phyloP scores from a whole-genome alignment of 169 alveolate genomes.

The Cryptosporidium canis region DNA sequence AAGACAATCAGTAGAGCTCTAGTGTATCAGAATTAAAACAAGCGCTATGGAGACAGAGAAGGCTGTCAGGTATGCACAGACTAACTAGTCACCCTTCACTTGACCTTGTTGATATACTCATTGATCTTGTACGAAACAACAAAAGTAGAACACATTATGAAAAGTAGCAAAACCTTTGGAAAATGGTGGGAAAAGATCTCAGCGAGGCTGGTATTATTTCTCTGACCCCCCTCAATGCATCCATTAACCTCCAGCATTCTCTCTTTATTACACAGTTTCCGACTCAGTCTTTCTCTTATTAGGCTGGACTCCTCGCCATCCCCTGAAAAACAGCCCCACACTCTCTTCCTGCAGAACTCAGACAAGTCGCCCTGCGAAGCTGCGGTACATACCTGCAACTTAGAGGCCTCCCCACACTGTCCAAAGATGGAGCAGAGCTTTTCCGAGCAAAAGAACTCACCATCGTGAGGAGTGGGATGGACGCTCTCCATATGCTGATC shows the following conservation, averaged over 20 bases:
- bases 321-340: slow-evolving; percentile 5
- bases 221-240: not conserved
- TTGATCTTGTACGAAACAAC: slow-evolving; percentile 5
- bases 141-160: not conserved
- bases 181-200: not conserved
- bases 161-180: not conserved
- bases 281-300: not conserved
- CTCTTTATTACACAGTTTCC: slow-evolving; percentile 2
- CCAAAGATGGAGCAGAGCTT: slow-evolving; percentile 18
- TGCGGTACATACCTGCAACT: not conserved
- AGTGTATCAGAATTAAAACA: no score
- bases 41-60: not conserved
- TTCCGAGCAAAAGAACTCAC: slow-evolving; percentile 16
- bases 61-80: not conserved
- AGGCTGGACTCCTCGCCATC: slow-evolving; percentile 5
- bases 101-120: slow-evolving; percentile 1
- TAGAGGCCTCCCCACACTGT: not conserved
- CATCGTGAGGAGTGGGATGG: not conserved
- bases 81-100: not conserved
- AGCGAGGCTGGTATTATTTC: not conserved
- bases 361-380: not conserved
- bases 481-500: slow-evolving; percentile 19
- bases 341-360: not conserved
- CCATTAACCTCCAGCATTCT: slow-evolving; percentile 13
- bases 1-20: no score